These are phyloP conservation scores for Vitis hybrid DNA, from an alignment of 177 flowering plant species.

Conservation along the genomic window DNA sequence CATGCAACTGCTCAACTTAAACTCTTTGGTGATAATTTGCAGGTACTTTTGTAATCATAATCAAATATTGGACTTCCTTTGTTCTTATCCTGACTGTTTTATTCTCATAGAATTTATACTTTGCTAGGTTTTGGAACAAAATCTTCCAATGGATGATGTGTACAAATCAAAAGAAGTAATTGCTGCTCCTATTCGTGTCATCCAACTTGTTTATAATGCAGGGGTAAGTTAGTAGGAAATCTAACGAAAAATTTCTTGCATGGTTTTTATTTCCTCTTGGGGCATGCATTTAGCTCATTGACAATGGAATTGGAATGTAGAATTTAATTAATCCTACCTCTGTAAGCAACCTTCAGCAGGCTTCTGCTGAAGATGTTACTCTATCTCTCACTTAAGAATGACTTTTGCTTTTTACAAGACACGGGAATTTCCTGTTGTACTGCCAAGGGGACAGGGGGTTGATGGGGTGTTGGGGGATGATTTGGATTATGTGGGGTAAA, in stretches of 20 bases:
- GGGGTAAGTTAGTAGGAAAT: slow-evolving; percentile 59
- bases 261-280: neutral
- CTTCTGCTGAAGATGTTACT: neutral
- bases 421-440: too few relatives aligned
- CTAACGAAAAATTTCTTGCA: neutral
- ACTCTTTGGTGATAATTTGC: slow-evolving; percentile 84
- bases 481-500: too few relatives aligned
- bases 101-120: neutral
- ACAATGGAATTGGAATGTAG: neutral
- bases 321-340: neutral
- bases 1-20: slow-evolving; percentile 79
- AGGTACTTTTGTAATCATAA: slow-evolving; percentile 40
- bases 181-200: slow-evolving; percentile 97
- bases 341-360: neutral
- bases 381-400: too few relatives aligned
- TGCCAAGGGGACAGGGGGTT: too few relatives aligned
- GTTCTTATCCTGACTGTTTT: neutral
- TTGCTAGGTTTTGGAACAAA: slow-evolving; percentile 71
- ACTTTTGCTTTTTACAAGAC: too few relatives aligned
- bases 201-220: slow-evolving; percentile 76
- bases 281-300: neutral
- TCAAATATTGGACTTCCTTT: neutral
- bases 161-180: slow-evolving; percentile 77
- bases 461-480: too few relatives aligned
- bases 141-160: slow-evolving; percentile 79